A percentile compares a stretch with the other conserved stretches of the same genome.
Conservation (phyloP, 1,284 basidiomycete genomes). For the Vanrija humicola region DNA sequence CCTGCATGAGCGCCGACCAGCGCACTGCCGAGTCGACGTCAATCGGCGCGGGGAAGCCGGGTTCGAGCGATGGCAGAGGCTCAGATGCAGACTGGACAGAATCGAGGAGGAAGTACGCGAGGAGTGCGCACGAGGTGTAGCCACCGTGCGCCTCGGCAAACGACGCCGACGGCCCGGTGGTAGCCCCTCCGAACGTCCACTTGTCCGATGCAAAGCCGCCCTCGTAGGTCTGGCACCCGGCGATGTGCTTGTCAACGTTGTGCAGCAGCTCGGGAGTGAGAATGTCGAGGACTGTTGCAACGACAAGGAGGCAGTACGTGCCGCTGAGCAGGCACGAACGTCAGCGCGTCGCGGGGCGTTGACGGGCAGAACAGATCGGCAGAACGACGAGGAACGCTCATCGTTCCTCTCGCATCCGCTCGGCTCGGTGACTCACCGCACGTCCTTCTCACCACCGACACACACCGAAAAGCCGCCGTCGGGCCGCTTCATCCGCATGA, state of each 20-base stretch:
- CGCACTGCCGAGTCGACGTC: slow-evolving; percentile 64
- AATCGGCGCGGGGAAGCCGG: slow-evolving; percentile 51
- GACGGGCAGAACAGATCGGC: background rate
- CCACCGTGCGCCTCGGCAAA: slow-evolving; percentile 95
- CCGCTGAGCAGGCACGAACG: slow-evolving; percentile 53
- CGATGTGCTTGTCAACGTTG: slow-evolving; percentile 52
- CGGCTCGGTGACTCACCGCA: slow-evolving; percentile 58
- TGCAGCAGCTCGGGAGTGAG: slow-evolving; percentile 79
- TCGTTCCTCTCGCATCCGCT: background rate
- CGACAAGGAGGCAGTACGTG: slow-evolving; percentile 68
- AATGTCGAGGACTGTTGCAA: slow-evolving; percentile 70
- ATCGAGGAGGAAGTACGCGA: slow-evolving; percentile 71
- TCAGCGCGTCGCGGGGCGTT: slow-evolving; percentile 23
- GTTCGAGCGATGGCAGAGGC: slow-evolving; percentile 12
- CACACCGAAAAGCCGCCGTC: slow-evolving; percentile 94
- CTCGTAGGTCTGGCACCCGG: slow-evolving; percentile 89
- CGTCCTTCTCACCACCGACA: slow-evolving; percentile 85
- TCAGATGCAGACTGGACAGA: slow-evolving; percentile 15
- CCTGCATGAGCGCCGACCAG: slow-evolving; percentile 88
- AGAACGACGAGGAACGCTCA: slow-evolving; percentile 47
- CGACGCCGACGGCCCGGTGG: slow-evolving; percentile 9
- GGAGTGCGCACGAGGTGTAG: slow-evolving; percentile 89
- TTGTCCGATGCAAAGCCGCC: slow-evolving; percentile 88
- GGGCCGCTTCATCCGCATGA: slow-evolving; percentile 86
- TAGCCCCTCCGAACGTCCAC: slow-evolving; percentile 31